Conservation (phyloP, 352 stramenopile species). For the Phytophthora podocarpi region DNA sequence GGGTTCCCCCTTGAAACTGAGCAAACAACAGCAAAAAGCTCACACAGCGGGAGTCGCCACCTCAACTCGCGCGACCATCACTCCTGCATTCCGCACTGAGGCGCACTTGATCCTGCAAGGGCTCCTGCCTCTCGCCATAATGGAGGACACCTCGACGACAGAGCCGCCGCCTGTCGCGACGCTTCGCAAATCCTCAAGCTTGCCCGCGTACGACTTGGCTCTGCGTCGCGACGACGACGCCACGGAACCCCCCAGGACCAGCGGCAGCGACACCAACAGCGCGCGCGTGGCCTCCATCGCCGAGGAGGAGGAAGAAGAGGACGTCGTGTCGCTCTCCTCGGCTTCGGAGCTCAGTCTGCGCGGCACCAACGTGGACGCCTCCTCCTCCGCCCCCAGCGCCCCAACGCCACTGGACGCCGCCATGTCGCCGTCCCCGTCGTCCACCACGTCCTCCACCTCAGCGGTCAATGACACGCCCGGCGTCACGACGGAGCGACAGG, state of each 20-base stretch:
- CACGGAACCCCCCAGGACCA: background rate
- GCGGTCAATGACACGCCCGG: constrained; percentile 17
- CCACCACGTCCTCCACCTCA: constrained; percentile 47
- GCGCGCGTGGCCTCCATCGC: constrained; percentile 29
- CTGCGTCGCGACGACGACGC: constrained; percentile 30
- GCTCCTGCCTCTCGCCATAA: constrained; percentile 8
- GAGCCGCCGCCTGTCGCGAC: constrained; percentile 6
- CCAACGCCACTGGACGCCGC: constrained; percentile 41
- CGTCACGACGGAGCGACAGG: constrained; percentile 42
- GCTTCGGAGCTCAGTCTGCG: constrained; percentile 32
- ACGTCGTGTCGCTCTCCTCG: constrained; percentile 30
- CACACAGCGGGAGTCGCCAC: background rate
- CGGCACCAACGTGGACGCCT: constrained; percentile 28
- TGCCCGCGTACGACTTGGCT: constrained; percentile 28
- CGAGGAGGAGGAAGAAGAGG: constrained; percentile 19
- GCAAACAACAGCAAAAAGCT: constrained; percentile 17
- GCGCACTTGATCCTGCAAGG: background rate
- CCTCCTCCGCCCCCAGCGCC: constrained; percentile 40
- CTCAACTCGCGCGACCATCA: constrained; percentile 29
- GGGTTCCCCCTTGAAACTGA: constrained; percentile 15
- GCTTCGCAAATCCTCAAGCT: constrained; percentile 32
- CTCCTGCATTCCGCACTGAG: constrained; percentile 31
- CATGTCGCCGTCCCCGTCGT: constrained; percentile 47
- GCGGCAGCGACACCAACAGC: constrained; percentile 25
- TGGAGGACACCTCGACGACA: constrained; percentile 22